Conservation (phyloP, 2,329 filamentous ascomycete species). For the Clathrospora elynae region DNA sequence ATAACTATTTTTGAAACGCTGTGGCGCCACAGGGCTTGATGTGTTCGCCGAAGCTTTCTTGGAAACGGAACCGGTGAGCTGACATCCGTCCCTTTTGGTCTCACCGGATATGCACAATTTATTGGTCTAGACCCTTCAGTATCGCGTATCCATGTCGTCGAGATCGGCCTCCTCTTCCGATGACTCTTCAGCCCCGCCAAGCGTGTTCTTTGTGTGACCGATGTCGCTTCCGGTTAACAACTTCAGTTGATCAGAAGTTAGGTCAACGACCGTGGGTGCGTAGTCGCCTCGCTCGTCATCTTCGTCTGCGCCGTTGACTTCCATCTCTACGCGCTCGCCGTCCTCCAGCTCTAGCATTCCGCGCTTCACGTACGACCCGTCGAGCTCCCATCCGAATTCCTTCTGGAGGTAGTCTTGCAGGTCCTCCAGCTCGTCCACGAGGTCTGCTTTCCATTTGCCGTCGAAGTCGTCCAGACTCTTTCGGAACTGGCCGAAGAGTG, state of each 20-base stretch:
- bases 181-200: constrained; percentile 37
- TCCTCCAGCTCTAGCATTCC: constrained; percentile 67
- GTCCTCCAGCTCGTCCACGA: constrained; percentile 60
- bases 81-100: constrained; percentile 13
- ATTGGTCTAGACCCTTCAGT: constrained; percentile 31
- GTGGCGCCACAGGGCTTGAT: constrained; percentile 7
- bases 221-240: constrained; percentile 40
- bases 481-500: constrained; percentile 59
- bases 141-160: constrained; percentile 49
- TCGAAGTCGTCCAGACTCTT: constrained; percentile 56
- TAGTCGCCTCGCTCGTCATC: constrained; percentile 69
- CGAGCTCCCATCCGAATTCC: constrained; percentile 64
- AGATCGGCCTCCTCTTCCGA: constrained; percentile 48
- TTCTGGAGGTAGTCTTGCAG: constrained; percentile 60
- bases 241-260: constrained; percentile 52
- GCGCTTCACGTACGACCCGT: constrained; percentile 58
- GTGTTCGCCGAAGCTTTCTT: neutral
- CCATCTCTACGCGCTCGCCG: constrained; percentile 66
- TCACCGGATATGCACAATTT: constrained; percentile 30
- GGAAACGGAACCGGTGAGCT: constrained; percentile 8
- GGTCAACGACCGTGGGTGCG: constrained; percentile 65
- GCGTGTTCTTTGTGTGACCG: constrained; percentile 23
- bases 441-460: constrained; percentile 48
- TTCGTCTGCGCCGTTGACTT: constrained; percentile 59
- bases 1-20: constrained; percentile 9